Conservation (phyloP, 2,329 filamentous ascomycete genomes). For the Claviceps paspali region DNA sequence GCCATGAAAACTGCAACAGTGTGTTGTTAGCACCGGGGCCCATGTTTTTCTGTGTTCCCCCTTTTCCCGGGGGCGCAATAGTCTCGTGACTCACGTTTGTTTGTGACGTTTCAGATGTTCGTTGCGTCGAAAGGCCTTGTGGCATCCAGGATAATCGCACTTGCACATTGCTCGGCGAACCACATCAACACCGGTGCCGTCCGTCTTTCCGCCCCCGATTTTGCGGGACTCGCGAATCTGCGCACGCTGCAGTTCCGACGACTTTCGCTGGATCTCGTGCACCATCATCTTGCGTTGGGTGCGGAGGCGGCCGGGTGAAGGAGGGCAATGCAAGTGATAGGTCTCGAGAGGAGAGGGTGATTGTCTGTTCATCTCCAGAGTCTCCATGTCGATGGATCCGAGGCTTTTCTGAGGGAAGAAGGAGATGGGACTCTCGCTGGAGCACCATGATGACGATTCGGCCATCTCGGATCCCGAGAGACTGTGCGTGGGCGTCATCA, state of each 20-base stretch:
- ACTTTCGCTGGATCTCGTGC: conserved; percentile 28
- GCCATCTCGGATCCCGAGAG: conserved; percentile 23
- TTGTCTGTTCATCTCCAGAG: conserved; percentile 21
- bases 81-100: no score
- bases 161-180: conserved; percentile 26
- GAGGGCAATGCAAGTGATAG: conserved; percentile 17
- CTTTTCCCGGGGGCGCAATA: no score
- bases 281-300: conserved; percentile 25
- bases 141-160: conserved; percentile 31
- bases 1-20: conserved; percentile 17
- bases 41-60: background rate
- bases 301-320: conserved; percentile 19
- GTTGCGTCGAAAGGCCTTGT: conserved; percentile 33
- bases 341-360: conserved; percentile 19
- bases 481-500: conserved; percentile 26
- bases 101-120: conserved; percentile 42
- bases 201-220: conserved; percentile 13
- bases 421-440: conserved; percentile 25
- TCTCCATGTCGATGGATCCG: conserved; percentile 17
- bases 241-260: conserved; percentile 26
- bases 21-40: background rate
- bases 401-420: conserved; percentile 22
- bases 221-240: conserved; percentile 21
- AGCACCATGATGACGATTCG: conserved; percentile 23
- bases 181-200: conserved; percentile 18